A percentile compares a stretch with the other conserved stretches of the same genome.
Evolutionary conservation across 306 rosid genomes (phyloP).

Genomic region (Arachis hypogaea): DNA sequence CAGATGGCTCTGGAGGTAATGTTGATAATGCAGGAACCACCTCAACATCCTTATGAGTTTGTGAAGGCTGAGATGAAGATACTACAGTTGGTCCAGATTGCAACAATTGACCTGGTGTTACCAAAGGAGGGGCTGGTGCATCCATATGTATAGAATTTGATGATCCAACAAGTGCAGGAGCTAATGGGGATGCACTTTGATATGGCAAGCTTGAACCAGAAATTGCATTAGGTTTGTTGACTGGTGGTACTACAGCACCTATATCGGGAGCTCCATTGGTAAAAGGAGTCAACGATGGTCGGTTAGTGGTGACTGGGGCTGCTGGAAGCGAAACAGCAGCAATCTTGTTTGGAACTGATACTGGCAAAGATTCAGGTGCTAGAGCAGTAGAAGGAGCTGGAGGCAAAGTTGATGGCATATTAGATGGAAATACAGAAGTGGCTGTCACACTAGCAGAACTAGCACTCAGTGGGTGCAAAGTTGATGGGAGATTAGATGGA

Average conservation of each 20-base stretch:
- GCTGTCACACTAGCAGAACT: slow-evolving; percentile 49
- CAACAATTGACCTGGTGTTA: slow-evolving; percentile 88
- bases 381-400: slow-evolving; percentile 47
- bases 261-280: slow-evolving; percentile 56
- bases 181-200: slow-evolving; percentile 60
- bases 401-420: slow-evolving; percentile 41
- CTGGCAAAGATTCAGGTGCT: slow-evolving; percentile 61
- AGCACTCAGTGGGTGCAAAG: slow-evolving; percentile 55
- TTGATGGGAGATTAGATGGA: slow-evolving; percentile 41
- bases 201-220: slow-evolving; percentile 58
- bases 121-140: slow-evolving; percentile 60
- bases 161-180: slow-evolving; percentile 60
- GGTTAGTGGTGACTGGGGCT: slow-evolving; percentile 44
- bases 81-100: slow-evolving; percentile 62
- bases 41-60: slow-evolving; percentile 77
- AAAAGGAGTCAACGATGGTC: slow-evolving; percentile 59
- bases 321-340: slow-evolving; percentile 51
- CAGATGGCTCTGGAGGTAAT: slow-evolving; percentile 51
- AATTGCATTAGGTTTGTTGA: slow-evolving; percentile 56
- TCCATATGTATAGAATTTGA: slow-evolving; percentile 53
- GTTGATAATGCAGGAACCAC: slow-evolving; percentile 68
- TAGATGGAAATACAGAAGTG: slow-evolving; percentile 45
- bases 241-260: slow-evolving; percentile 48
- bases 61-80: slow-evolving; percentile 60
- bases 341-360: slow-evolving; percentile 57